A percentile compares a stretch with the other conserved stretches of the same genome.
Evolutionary conservation across 1,284 basidiomycete genomes (phyloP).

Genomic region (Ustilago cynodontis): DNA sequence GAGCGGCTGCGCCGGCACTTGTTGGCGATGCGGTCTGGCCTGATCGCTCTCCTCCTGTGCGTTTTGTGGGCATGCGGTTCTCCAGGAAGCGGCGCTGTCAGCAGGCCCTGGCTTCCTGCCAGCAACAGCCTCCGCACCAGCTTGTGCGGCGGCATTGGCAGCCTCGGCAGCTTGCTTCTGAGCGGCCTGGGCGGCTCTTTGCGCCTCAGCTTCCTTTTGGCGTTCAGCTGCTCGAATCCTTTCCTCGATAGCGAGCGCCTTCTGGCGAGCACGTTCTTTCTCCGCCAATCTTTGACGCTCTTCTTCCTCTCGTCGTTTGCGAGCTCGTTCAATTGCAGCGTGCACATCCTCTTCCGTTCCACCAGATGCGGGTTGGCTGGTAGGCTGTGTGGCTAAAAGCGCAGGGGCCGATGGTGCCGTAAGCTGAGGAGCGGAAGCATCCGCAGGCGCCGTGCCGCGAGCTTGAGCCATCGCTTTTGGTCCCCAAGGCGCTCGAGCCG

Average conservation of each 20-base stretch:
- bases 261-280: conserved; percentile 62
- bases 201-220: conserved; percentile 44
- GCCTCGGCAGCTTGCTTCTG: conserved; percentile 3
- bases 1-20: conserved; percentile 5
- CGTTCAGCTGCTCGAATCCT: conserved; percentile 56
- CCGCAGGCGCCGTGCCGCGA: conserved; percentile 5
- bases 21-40: conserved; percentile 13
- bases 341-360: conserved; percentile 56
- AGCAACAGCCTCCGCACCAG: conserved; percentile 2
- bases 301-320: conserved; percentile 65
- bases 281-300: conserved; percentile 58
- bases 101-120: conserved; percentile 37
- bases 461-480: conserved; percentile 28
- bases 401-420: background rate
- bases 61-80: conserved; percentile 25
- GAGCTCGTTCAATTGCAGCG: conserved; percentile 65
- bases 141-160: conserved; percentile 7
- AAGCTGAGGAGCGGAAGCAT: background rate
- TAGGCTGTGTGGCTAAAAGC: background rate
- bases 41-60: background rate
- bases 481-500: conserved; percentile 34
- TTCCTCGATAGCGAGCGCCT: conserved; percentile 64
- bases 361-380: background rate
- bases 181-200: conserved; percentile 27
- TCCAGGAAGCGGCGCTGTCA: conserved; percentile 45